These are phyloP conservation scores for Leishmania major DNA, from an alignment of 208 protist genomes.

Conservation along the genomic window DNA sequence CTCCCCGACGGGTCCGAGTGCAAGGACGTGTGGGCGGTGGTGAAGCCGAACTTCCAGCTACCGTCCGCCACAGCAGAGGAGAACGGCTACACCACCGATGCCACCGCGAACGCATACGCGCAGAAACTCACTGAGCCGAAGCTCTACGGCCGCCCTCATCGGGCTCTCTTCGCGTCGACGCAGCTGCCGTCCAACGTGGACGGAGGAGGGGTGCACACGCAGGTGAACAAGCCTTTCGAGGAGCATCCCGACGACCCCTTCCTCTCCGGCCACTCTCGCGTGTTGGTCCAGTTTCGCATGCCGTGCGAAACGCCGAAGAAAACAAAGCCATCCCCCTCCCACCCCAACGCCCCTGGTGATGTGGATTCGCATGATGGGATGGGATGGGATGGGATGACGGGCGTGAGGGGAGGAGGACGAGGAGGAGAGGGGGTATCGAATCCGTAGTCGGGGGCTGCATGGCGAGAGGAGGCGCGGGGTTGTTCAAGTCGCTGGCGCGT, in stretches of 20 bases:
- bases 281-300: constrained; percentile 57
- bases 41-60: constrained; percentile 31
- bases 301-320: constrained; percentile 13
- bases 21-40: constrained; percentile 49
- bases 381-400: not conserved
- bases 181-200: constrained; percentile 1
- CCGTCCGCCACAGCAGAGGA: too few relatives aligned
- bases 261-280: constrained; percentile 64
- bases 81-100: too few relatives aligned
- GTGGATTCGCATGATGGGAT: not conserved
- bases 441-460: not conserved
- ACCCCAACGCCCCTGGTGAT: not conserved
- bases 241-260: constrained; percentile 50
- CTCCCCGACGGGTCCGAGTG: constrained; percentile 43
- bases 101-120: too few relatives aligned
- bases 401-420: not conserved
- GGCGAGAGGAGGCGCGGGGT: not conserved
- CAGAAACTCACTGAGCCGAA: too few relatives aligned
- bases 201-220: constrained; percentile 23
- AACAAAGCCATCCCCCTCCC: not conserved
- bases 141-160: too few relatives aligned
- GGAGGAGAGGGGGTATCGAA: not conserved
- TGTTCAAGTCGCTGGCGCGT: not conserved
- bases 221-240: constrained; percentile 39
- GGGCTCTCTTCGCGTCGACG: too few relatives aligned